Base-by-base conservation (phyloP, 2,329 filamentous ascomycete species). In the Thermothelomyces thermophilus region DNA sequence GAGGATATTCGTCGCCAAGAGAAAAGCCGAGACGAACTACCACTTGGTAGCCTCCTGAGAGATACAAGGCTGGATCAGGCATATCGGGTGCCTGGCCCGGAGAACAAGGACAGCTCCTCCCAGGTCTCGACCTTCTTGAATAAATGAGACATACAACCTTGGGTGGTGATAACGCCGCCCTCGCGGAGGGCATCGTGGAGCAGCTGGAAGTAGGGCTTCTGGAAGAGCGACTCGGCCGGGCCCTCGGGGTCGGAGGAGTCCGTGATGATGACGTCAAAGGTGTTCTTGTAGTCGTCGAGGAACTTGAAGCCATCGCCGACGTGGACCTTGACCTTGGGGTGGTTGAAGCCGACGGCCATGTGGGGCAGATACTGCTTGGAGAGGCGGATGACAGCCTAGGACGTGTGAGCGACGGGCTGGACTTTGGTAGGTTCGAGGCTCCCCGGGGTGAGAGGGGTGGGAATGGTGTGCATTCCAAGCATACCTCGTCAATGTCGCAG, bases 301-400 rank as follows among this genome's bases (percentile, higher is more conserved):
- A 96, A 98, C 79, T 97, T 93, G 83, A 98, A 98, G 67, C 93
- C 93, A 66, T 98, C 93, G 64, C 90, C 93, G 58, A 98, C 79
- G 74, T 95, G 89, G 60, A 87, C 85, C 74, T 86, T 90, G 69
- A 89, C 84, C 72, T 94, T 95, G 68, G 90, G 88, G 80, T 97
- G 90, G 63, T 90, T 78, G 77, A 94, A 95, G 64, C 91, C 90
- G 58, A 87, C 83, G 60, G 89, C 80, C 93, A 98, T 98, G 66
- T 82, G 82, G 53, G 91, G 91, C 46, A 98, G 86, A 77, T 90
- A 95, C 79, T 96, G 80, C 86, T 97, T 97, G 71, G 90, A 96
- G 65, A 98, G 84, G 64, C 93, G 89, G 73, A 95, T 94, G 70
- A 98, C 93, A 61, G 93, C 91, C 85, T 84, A 56, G 17, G 37